phyloP scores from a whole-genome alignment of 2,329 filamentous ascomycete genomes.

The Alternaria sp. region DNA sequence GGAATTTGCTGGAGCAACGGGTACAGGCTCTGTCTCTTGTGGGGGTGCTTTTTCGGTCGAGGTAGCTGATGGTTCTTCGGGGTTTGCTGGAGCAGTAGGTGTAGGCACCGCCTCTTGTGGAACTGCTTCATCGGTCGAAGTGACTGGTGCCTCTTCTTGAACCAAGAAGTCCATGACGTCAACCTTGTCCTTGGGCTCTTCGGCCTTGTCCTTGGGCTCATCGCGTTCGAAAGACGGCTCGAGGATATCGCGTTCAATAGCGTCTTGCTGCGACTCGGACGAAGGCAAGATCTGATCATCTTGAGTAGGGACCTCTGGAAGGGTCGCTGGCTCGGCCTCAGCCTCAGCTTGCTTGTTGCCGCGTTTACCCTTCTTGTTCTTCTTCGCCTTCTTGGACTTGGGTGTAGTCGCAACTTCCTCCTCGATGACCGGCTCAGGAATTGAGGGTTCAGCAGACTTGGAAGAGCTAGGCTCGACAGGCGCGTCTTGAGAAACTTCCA shows the following conservation, averaged over 20 bases:
- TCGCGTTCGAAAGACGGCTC: conserved; percentile 27
- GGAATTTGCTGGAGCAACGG: background rate
- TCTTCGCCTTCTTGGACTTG: conserved; percentile 43
- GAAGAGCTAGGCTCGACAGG: background rate
- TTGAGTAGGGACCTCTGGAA: conserved; percentile 7
- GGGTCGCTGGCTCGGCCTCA: conserved; percentile 15
- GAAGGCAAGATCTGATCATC: conserved; percentile 6
- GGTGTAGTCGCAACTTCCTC: conserved; percentile 3
- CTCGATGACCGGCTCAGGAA: background rate
- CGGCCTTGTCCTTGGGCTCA: conserved; percentile 9
- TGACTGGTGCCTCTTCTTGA: conserved; percentile 6
- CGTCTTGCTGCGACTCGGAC: conserved; percentile 9
- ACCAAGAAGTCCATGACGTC: conserved; percentile 22
- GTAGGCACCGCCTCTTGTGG: background rate
- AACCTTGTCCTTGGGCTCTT: conserved; percentile 7
- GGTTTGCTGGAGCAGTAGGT: background rate
- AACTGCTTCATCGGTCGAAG: background rate
- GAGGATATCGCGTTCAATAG: conserved; percentile 29
- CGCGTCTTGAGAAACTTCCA: background rate
- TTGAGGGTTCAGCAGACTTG: background rate
- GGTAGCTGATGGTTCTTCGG: background rate
- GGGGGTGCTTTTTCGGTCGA: background rate
- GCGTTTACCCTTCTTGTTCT: conserved; percentile 39
- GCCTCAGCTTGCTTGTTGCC: conserved; percentile 27
- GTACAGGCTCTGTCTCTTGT: background rate